Evolutionary conservation across 2,329 filamentous ascomycete species (phyloP), one percentile per base, ranked within the genome.

Genomic region (Xylariaceae sp.): DNA sequence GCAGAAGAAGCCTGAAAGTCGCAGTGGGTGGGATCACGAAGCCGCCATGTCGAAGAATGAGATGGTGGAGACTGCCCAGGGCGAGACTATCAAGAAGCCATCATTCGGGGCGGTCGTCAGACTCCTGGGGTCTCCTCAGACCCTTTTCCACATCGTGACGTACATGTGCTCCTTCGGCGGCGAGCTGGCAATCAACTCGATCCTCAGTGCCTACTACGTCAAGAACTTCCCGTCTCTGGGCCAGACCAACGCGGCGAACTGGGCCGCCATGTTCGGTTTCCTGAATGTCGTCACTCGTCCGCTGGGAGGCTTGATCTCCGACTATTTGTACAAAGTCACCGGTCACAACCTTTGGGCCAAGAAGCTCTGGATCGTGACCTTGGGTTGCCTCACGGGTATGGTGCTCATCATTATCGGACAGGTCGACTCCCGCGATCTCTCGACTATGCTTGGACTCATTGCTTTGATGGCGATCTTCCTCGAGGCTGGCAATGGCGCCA

Each of bases 401-500:
- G 41, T 83, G 19, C 67, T 76, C 16, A 74, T 90, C 42, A 61
- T 82, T 45, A 72, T 83, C 54, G 86, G 84, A 17, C 67, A 72
- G 2, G 71, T 80, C 55, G 68, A 93, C 60, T 75, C 85, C 0
- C 74, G 81, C 19, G 58, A 74, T 18, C 62, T 83, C 36, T 65
- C 73, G 6, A 80, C 78, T 3, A 83, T 94, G 73, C 81, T 93
- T 42, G 87, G 86, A 1, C 78, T 95, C 4, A 69, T 94, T 8
- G 82, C 83, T 1, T 76, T 87, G 9, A 76, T 89, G 67, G 87
- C 86, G 1, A 74, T 95, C 60, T 95, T 95, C 68, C 66, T 89
- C 33, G 88, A 94, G 62, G 87, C 85, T 2, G 83, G 82, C 32
- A 95, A 95, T 59, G 90, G 90, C 1, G 82, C 87, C 31, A 93